These are phyloP conservation scores for Lachancea lanzarotensis DNA, from an alignment of 805 yeast species.

Conservation along the genomic window DNA sequence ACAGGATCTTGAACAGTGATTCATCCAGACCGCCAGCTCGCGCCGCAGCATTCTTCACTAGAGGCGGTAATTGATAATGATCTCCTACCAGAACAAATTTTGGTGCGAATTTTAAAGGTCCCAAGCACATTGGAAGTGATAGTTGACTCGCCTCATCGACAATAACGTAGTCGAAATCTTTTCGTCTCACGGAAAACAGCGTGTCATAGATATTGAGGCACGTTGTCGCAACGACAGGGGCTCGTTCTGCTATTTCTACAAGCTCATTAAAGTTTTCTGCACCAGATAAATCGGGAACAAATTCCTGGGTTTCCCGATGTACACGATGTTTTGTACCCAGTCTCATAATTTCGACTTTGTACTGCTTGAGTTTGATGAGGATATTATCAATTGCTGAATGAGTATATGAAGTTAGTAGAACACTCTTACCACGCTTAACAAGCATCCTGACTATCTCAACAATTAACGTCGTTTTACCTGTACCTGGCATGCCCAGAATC, in stretches of 20 bases:
- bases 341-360: conserved; percentile 49
- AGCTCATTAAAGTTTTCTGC: conserved; percentile 42
- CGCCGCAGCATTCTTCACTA: conserved; percentile 67
- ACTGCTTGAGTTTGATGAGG: conserved; percentile 56
- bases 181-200: conserved; percentile 28
- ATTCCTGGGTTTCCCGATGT: conserved; percentile 54
- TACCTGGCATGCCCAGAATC: conserved; percentile 96
- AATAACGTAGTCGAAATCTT: conserved; percentile 83
- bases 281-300: conserved; percentile 40
- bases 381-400: conserved; percentile 97
- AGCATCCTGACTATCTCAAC: conserved; percentile 62
- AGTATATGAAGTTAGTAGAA: conserved; percentile 79
- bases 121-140: conserved; percentile 83
- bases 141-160: conserved; percentile 97
- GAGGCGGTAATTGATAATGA: conserved; percentile 87
- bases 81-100: conserved; percentile 94
- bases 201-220: conserved; percentile 57
- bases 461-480: conserved; percentile 90
- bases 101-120: conserved; percentile 73
- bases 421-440: conserved; percentile 51
- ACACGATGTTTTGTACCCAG: conserved; percentile 56
- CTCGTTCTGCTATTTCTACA: conserved; percentile 40
- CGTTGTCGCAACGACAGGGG: conserved; percentile 82
- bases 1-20: conserved; percentile 69
- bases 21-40: conserved; percentile 48